A percentile compares a stretch with the other conserved stretches of the same genome.
Conservation (phyloP, 495 filamentous ascomycete genomes). For the Chaetomidium leptoderma region DNA sequence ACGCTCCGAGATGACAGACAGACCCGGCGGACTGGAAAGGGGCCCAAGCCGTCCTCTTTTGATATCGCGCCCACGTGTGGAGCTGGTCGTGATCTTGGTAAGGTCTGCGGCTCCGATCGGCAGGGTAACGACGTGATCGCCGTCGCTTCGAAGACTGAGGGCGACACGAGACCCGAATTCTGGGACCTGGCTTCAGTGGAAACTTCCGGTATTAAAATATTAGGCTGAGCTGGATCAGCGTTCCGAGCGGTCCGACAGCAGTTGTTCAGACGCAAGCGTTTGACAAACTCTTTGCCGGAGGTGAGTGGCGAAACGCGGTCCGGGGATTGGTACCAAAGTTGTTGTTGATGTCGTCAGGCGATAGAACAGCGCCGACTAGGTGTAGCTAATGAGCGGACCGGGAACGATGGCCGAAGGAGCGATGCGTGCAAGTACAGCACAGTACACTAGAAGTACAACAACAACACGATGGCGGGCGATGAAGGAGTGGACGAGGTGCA, state of each 20-base stretch:
- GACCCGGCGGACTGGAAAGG: slow-evolving; percentile 10
- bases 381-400: slow-evolving; percentile 13
- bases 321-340: background rate
- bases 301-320: slow-evolving; percentile 8
- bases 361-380: slow-evolving; percentile 1
- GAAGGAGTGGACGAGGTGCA: slow-evolving; percentile 7
- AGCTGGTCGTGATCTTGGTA: slow-evolving; percentile 6
- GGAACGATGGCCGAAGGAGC: background rate
- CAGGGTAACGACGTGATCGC: slow-evolving; percentile 24
- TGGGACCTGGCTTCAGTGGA: slow-evolving; percentile 20
- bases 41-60: background rate
- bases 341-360: background rate
- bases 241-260: background rate
- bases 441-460: background rate
- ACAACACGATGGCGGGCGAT: background rate
- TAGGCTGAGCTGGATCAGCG: slow-evolving; percentile 24
- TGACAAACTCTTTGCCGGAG: background rate
- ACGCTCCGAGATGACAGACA: slow-evolving; percentile 17
- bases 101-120: slow-evolving; percentile 10
- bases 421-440: background rate
- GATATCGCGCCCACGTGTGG: slow-evolving; percentile 6
- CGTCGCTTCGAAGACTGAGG: slow-evolving; percentile 22
- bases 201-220: slow-evolving; percentile 19
- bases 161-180: slow-evolving; percentile 23
- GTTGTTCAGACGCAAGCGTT: slow-evolving; percentile 7